Percentiles rank a stretch among this genome's conserved stretches.
These are phyloP conservation scores for Hondaea fermentalgiana DNA, from an alignment of 108 stramenopile genomes.

Conservation along the genomic window DNA sequence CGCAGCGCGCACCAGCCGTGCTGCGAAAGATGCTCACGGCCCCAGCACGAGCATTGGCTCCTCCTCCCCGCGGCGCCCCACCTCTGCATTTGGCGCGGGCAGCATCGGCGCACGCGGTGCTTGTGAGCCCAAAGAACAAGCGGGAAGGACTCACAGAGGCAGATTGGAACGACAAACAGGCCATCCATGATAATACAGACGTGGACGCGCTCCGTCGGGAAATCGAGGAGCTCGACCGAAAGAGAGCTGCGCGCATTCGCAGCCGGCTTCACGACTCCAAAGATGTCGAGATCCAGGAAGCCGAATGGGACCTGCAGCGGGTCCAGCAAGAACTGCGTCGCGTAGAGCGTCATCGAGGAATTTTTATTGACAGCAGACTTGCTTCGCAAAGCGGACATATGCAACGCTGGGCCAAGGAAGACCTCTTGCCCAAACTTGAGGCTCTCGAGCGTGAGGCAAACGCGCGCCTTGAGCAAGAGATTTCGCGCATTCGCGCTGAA, in stretches of 20 bases:
- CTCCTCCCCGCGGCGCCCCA: not conserved
- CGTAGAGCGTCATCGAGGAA: not conserved
- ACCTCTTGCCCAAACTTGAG: not conserved
- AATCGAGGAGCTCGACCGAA: not conserved
- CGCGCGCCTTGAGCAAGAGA: not conserved
- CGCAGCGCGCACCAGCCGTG: not conserved
- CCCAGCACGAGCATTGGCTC: not conserved
- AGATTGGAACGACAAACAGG: not conserved
- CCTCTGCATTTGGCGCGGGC: not conserved
- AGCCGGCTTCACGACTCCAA: not conserved
- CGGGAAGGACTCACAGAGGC: not conserved
- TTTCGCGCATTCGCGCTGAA: not conserved
- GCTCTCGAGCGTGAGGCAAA: not conserved
- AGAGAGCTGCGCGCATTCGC: not conserved
- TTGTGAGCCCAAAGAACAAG: not conserved
- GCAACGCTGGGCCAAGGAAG: conserved; percentile 14
- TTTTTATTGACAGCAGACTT: not conserved
- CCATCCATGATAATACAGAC: not conserved
- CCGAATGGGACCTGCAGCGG: not conserved
- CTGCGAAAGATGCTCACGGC: not conserved
- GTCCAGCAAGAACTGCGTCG: not conserved
- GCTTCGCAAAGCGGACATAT: not conserved
- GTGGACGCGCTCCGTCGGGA: not conserved
- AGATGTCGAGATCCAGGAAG: conserved; percentile 1
- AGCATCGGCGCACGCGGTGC: no score